Evolutionary conservation across 139 green algal genomes (phyloP).

Genomic region (Coelastrella sp.): DNA sequence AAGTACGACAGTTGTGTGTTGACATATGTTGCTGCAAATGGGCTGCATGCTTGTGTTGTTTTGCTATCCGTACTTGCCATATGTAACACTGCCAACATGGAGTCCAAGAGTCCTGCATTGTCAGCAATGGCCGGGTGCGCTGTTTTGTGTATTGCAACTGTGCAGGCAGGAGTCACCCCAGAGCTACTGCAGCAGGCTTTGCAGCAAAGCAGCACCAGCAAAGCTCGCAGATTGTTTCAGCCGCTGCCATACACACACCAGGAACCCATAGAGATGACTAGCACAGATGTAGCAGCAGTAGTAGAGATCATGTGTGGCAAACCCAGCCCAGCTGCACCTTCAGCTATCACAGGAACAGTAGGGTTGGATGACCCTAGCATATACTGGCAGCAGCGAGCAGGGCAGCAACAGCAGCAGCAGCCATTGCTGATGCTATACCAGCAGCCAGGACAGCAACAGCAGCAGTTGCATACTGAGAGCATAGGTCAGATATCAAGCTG

Average conservation of each 20-base stretch:
- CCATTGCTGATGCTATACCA: slow-evolving; percentile 1
- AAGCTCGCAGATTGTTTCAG: slow-evolving; percentile 21
- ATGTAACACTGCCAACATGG: background rate
- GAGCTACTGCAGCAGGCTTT: slow-evolving; percentile 14
- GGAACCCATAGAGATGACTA: slow-evolving; percentile 50
- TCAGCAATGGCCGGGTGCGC: background rate
- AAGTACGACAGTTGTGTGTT: too few species aligned
- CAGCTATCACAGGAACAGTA: slow-evolving; percentile 33
- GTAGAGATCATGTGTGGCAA: slow-evolving; percentile 65
- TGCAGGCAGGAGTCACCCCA: background rate
- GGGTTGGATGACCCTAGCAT: slow-evolving; percentile 22
- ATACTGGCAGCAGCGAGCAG: slow-evolving; percentile 37
- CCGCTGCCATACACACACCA: slow-evolving; percentile 65
- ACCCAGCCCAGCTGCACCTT: slow-evolving; percentile 9
- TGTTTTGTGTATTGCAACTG: too few species aligned
- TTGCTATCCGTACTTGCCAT: background rate
- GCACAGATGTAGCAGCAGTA: slow-evolving; percentile 61
- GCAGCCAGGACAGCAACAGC: slow-evolving; percentile 14
- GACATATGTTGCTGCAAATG: too few species aligned
- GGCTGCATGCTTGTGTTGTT: background rate
- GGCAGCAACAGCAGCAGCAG: background rate
- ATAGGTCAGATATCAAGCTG: slow-evolving; percentile 63
- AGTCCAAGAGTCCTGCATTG: background rate
- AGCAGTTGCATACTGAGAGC: slow-evolving; percentile 27
- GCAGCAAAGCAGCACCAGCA: background rate